Evolutionary conservation across 2,329 filamentous ascomycete species (phyloP).

Genomic region (Trichoderma afroharzianum): DNA sequence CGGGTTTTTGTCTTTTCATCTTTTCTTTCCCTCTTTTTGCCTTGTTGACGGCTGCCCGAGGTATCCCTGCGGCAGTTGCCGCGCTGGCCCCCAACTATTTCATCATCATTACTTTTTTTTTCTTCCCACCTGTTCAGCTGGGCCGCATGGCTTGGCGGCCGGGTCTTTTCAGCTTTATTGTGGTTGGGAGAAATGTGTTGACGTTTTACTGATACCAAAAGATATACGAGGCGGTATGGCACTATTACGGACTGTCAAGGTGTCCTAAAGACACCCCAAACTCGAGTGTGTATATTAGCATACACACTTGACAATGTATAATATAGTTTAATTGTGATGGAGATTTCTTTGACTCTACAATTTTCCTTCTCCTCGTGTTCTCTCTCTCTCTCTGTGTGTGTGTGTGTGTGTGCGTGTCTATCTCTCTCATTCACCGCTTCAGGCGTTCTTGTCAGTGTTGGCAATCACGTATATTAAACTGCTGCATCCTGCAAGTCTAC

Average conservation of each 20-base stretch:
- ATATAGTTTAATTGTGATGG: constrained; percentile 9
- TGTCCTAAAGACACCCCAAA: not conserved
- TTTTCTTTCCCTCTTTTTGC: not conserved
- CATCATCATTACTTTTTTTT: not conserved
- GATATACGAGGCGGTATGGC: constrained; percentile 13
- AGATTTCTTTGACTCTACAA: not conserved
- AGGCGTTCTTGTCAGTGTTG: not conserved
- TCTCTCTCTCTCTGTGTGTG: not conserved
- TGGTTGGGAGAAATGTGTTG: not conserved
- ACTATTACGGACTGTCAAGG: not conserved
- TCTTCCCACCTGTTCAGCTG: not conserved
- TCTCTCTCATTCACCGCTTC: not conserved
- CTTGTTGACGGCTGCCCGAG: not conserved
- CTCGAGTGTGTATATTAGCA: not conserved
- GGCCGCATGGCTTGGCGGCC: not conserved
- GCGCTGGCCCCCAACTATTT: not conserved
- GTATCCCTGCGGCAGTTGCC: not conserved
- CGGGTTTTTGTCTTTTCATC: not conserved
- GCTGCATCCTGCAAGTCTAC: constrained; percentile 7
- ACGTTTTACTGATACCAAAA: constrained; percentile 10
- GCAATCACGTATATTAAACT: not conserved
- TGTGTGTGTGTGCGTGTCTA: too few species aligned
- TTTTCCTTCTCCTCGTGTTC: not conserved
- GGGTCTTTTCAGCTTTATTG: not conserved
- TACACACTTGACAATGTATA: constrained; percentile 14